These are phyloP conservation scores for Paecilomyces sp. DNA, from an alignment of 2,329 filamentous ascomycete genomes.

Conservation along the genomic window DNA sequence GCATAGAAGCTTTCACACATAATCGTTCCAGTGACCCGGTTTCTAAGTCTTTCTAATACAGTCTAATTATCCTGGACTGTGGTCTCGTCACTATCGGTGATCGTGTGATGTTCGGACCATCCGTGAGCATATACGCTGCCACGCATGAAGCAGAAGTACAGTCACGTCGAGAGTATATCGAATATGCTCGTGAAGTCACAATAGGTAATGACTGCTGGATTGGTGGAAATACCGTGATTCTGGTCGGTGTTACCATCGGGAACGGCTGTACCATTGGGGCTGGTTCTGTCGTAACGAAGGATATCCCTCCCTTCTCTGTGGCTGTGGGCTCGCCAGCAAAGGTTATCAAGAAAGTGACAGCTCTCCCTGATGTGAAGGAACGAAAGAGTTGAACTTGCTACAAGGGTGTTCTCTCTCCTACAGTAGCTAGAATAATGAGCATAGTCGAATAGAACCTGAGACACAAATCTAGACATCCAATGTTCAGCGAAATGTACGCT, in stretches of 20 bases:
- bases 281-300: constrained; percentile 33
- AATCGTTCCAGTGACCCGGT: not conserved
- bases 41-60: constrained; percentile 40
- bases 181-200: constrained; percentile 42
- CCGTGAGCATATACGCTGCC: constrained; percentile 46
- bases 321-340: constrained; percentile 7
- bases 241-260: constrained; percentile 38
- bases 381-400: not conserved
- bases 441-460: too few species aligned
- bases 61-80: constrained; percentile 49
- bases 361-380: not conserved
- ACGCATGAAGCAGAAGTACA: constrained; percentile 47
- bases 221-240: constrained; percentile 38
- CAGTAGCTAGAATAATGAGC: too few species aligned
- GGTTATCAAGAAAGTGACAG: constrained; percentile 7
- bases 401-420: too few species aligned
- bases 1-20: not conserved
- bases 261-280: constrained; percentile 35
- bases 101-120: constrained; percentile 46
- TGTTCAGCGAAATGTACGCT: too few species aligned
- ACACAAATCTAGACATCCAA: too few species aligned
- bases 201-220: constrained; percentile 46
- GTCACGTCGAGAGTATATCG: constrained; percentile 40
- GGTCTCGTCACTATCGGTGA: constrained; percentile 47
- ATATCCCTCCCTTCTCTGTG: constrained; percentile 8